Evolutionary conservation across 345 rosid species (phyloP).

Genomic region (Linum tenue): DNA sequence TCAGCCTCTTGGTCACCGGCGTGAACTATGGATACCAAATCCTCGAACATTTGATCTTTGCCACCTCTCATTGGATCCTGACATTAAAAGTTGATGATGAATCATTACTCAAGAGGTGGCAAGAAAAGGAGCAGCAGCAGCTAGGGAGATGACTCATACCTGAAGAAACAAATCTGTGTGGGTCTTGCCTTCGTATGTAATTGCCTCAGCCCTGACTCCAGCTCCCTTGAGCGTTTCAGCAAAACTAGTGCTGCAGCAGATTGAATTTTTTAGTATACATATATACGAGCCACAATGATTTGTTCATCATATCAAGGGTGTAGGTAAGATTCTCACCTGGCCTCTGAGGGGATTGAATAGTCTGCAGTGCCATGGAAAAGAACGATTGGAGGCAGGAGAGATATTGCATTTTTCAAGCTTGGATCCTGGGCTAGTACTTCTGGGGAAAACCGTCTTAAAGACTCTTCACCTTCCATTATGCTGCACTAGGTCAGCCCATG

Average conservation of each 20-base stretch:
- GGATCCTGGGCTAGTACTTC: conserved; percentile 69
- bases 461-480: conserved; percentile 95
- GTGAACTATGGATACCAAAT: conserved; percentile 50
- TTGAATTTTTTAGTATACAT: too few species aligned
- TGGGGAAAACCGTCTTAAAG: conserved; percentile 67
- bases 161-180: conserved; percentile 96
- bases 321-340: conserved; percentile 49
- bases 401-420: conserved; percentile 36
- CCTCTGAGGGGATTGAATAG: conserved; percentile 82
- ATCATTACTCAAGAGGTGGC: too few species aligned
- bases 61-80: conserved; percentile 99
- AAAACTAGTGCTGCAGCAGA: conserved; percentile 55
- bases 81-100: background rate
- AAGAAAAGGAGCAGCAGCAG: background rate
- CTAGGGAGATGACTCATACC: conserved; percentile 33
- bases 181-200: conserved; percentile 76
- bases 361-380: conserved; percentile 93
- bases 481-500: conserved; percentile 22
- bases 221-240: conserved; percentile 61
- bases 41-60: conserved; percentile 75
- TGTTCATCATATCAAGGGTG: background rate
- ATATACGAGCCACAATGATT: too few species aligned
- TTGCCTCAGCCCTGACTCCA: conserved; percentile 66
- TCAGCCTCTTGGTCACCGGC: conserved; percentile 43
- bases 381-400: conserved; percentile 68